Base-by-base conservation (phyloP, 805 yeast genomes). In the Candida methanosorbosa region DNA sequence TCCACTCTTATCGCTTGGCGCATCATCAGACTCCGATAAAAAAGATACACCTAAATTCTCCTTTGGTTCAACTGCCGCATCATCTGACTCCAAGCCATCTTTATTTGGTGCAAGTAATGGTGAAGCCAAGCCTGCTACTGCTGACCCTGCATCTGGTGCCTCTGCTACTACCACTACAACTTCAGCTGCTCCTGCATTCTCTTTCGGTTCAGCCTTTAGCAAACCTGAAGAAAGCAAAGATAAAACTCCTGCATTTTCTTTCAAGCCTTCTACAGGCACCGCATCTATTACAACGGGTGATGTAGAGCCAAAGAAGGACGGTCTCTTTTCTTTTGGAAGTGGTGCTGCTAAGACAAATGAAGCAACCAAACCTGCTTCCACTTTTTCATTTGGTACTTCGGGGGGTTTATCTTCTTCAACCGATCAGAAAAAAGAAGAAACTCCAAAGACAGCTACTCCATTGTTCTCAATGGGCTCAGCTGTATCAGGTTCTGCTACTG, bases 401-500 rank as follows among this genome's bases (percentile, higher is more conserved):
- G n/a, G n/a, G n/a, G n/a, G n/a, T n/a, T n/a, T n/a, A n/a, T n/a
- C n/a, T n/a, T n/a, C n/a, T n/a, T n/a, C n/a, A n/a, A n/a, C n/a
- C n/a, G n/a, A n/a, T n/a, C n/a, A n/a, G n/a, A n/a, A n/a, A n/a
- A n/a, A n/a, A n/a, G n/a, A n/a, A n/a, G n/a, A n/a, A n/a, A n/a
- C n/a, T n/a, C n/a, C n/a, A n/a, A n/a, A n/a, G n/a, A n/a, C n/a
- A n/a, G n/a, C n/a, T n/a, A n/a, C n/a, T n/a, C n/a, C n/a, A n/a
- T n/a, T n/a, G n/a, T n/a, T n/a, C n/a, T n/a, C n/a, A n/a, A n/a
- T n/a, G n/a, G n/a, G n/a, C n/a, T n/a, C n/a, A n/a, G n/a, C n/a
- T n/a, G n/a, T 23, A 15, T 18, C 25, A 12, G 36, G 37, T 14
- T 23, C 16, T 29, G 25, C 21, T 11, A 17, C 36, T 20, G 42